A percentile compares a stretch with the other conserved stretches of the same genome.
phyloP scores from a whole-genome alignment of 2,329 filamentous ascomycete genomes.

The Colletotrichum nymphaeae region DNA sequence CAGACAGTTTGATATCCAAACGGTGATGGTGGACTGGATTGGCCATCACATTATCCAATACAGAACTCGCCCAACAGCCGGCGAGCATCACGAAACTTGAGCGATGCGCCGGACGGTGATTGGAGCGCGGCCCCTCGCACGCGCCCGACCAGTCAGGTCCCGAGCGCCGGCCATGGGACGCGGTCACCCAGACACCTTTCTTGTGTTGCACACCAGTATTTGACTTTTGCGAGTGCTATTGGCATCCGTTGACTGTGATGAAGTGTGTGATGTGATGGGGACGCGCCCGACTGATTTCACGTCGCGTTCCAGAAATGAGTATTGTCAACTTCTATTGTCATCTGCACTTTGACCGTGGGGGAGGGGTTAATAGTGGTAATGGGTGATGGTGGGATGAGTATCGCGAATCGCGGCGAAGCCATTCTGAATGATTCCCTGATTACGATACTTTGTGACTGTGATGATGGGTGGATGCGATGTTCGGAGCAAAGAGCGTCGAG shows the following conservation, averaged over 20 bases:
- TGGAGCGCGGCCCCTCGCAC: conserved; percentile 25
- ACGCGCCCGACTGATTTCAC: neutral
- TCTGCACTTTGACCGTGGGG: neutral
- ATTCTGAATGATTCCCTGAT: neutral
- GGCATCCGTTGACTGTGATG: neutral
- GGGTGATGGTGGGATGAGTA: neutral
- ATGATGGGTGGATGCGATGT: neutral
- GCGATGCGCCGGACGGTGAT: conserved; percentile 32
- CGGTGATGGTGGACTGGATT: neutral
- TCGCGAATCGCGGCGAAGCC: conserved; percentile 21
- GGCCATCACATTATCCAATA: neutral
- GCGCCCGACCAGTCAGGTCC: conserved; percentile 24
- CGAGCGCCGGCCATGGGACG: conserved; percentile 25
- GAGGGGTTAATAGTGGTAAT: neutral
- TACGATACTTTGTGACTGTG: neutral
- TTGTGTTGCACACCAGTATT: neutral
- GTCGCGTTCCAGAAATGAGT: neutral
- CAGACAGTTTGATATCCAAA: neutral
- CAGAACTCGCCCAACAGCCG: neutral
- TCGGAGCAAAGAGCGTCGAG: neutral
- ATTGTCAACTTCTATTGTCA: neutral
- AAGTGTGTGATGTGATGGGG: conserved; percentile 6
- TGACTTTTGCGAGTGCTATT: neutral
- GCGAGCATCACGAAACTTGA: neutral
- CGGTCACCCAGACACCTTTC: conserved; percentile 4